phyloP scores from a whole-genome alignment of 352 stramenopile genomes.

The Phytophthora litchii region DNA sequence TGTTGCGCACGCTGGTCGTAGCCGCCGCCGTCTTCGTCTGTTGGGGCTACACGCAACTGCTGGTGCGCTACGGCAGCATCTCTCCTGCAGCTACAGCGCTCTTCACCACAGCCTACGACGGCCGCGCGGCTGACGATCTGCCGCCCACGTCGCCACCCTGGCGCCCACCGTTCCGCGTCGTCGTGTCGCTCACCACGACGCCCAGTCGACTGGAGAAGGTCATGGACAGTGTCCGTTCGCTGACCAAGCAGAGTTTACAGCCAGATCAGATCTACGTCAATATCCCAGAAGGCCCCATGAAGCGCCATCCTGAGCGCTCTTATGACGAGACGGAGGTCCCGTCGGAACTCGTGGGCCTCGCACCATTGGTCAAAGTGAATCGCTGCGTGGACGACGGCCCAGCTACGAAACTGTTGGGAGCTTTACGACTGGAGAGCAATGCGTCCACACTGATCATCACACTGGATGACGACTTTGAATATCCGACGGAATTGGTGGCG shows the following conservation, averaged over 20 bases:
- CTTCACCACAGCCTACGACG: conserved; percentile 69
- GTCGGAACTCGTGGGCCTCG: conserved; percentile 44
- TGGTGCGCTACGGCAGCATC: conserved; percentile 82
- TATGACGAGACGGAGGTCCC: conserved; percentile 78
- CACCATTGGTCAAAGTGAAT: conserved; percentile 66
- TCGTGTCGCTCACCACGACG: conserved; percentile 83
- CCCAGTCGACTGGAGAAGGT: conserved; percentile 75
- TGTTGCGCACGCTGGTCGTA: conserved; percentile 41
- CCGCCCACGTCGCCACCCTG: conserved; percentile 47
- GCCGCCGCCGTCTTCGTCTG: conserved; percentile 26
- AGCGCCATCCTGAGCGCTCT: conserved; percentile 71
- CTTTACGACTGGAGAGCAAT: conserved; percentile 67
- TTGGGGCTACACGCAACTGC: conserved; percentile 68
- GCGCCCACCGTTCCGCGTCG: conserved; percentile 77
- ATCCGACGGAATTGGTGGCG: conserved; percentile 64
- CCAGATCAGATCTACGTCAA: conserved; percentile 86
- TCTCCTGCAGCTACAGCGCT: conserved; percentile 64
- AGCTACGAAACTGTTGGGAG: conserved; percentile 74
- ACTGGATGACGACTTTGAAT: conserved; percentile 86
- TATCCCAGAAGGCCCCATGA: conserved; percentile 73
- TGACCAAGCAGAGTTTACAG: conserved; percentile 59
- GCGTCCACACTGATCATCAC: conserved; percentile 76
- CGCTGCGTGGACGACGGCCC: conserved; percentile 83
- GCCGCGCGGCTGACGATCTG: conserved; percentile 49
- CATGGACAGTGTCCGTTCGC: conserved; percentile 73